A percentile compares a stretch with the other conserved stretches of the same genome.
These are phyloP conservation scores for Castanea sativa DNA, from an alignment of 306 rosid genomes.

Conservation along the genomic window DNA sequence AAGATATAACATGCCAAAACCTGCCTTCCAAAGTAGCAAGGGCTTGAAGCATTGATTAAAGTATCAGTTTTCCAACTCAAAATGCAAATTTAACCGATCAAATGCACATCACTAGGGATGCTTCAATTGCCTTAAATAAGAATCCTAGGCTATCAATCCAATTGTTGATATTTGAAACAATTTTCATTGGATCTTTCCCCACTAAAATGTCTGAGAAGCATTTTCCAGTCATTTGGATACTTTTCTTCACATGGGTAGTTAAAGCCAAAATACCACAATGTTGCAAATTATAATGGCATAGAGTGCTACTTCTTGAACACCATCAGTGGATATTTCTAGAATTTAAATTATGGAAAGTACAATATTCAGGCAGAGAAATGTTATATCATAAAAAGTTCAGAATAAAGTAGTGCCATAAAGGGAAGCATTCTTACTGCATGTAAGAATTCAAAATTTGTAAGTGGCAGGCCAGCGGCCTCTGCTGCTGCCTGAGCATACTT, in stretches of 20 bases:
- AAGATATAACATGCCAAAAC: not conserved
- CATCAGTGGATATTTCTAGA: not conserved
- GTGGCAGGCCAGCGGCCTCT: constrained; percentile 53
- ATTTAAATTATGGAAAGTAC: not conserved
- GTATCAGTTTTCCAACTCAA: not conserved
- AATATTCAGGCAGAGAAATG: not conserved
- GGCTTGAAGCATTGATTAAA: not conserved
- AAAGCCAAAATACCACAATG: not conserved
- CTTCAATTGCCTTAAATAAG: not conserved
- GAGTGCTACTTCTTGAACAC: not conserved
- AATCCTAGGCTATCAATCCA: not conserved
- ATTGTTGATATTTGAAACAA: not conserved
- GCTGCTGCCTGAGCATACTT: constrained; percentile 73
- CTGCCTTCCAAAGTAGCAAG: not conserved
- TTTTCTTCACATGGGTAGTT: not conserved
- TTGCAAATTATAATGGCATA: not conserved
- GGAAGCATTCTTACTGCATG: constrained; percentile 57
- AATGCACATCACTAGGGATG: not conserved
- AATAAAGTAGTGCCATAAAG: constrained; percentile 13
- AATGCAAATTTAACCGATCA: not conserved
- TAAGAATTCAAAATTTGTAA: constrained; percentile 60
- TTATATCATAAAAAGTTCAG: not conserved
- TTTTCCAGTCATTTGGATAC: not conserved
- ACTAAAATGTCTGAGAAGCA: not conserved
- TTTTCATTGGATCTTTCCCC: not conserved